phyloP scores from a whole-genome alignment of 805 yeast genomes.

The Saturnispora diversa region DNA sequence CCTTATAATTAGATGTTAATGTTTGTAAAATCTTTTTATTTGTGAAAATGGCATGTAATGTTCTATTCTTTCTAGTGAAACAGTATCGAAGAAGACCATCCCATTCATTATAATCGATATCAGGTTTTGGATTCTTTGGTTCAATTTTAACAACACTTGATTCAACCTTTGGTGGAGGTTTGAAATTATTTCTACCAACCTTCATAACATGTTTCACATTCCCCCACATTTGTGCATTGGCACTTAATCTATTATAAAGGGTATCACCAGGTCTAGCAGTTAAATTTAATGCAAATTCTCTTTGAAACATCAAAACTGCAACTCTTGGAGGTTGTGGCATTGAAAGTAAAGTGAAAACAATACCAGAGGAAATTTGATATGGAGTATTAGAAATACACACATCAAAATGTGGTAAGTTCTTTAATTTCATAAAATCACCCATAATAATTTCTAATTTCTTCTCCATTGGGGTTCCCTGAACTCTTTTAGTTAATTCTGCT shows the following conservation, averaged over 20 bases:
- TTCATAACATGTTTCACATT: constrained; percentile 97
- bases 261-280: constrained; percentile 96
- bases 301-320: constrained; percentile 92
- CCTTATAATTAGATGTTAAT: constrained; percentile 79
- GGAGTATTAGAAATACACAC: constrained; percentile 97
- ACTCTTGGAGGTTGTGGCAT: constrained; percentile 93
- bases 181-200: constrained; percentile 91
- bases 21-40: constrained; percentile 71
- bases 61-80: constrained; percentile 89
- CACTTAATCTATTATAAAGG: constrained; percentile 85
- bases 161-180: constrained; percentile 98
- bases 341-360: constrained; percentile 84
- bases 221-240: constrained; percentile 99
- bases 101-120: constrained; percentile 91
- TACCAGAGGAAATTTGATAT: constrained; percentile 93
- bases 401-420: constrained; percentile 80
- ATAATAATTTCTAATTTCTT: constrained; percentile 84
- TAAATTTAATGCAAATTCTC: constrained; percentile 90
- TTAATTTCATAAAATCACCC: constrained; percentile 95
- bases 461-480: constrained; percentile 91
- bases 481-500: constrained; percentile 94
- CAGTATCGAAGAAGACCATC: constrained; percentile 89
- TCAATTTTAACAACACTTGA: constrained; percentile 93
- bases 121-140: constrained; percentile 88
- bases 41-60: constrained; percentile 87